A percentile compares a stretch with the other conserved stretches of the same genome.
phyloP scores from a whole-genome alignment of 768 basidiomycete genomes.

The Suillus hirtellus region DNA sequence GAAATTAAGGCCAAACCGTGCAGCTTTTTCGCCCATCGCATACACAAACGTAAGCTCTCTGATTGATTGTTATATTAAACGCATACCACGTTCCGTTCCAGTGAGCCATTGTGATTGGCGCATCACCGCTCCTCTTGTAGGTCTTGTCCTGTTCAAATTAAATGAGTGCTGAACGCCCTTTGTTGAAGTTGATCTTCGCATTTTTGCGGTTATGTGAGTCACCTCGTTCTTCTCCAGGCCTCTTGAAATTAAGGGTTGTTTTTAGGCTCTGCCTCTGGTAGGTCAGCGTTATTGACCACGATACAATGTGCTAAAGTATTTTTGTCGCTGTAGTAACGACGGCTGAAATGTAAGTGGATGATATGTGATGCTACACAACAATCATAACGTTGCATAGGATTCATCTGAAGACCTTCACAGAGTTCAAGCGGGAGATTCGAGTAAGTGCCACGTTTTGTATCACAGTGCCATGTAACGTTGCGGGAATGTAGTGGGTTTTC shows the following conservation, averaged over 20 bases:
- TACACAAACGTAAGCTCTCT: constrained; percentile 38
- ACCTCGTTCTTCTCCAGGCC: background rate
- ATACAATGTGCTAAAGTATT: constrained; percentile 15
- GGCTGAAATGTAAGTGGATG: constrained; percentile 29
- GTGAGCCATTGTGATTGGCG: constrained; percentile 31
- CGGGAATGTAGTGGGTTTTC: constrained; percentile 44
- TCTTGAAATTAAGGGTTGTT: background rate
- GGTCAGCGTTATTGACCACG: constrained; percentile 1
- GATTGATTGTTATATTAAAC: constrained; percentile 2
- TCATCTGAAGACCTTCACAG: constrained; percentile 24
- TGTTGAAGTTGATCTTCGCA: constrained; percentile 27
- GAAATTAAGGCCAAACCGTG: constrained; percentile 2
- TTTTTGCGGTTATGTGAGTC: constrained; percentile 34
- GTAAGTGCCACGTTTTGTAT: constrained; percentile 12
- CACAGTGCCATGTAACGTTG: constrained; percentile 12
- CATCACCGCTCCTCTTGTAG: constrained; percentile 36
- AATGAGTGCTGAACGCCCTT: background rate
- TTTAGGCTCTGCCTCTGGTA: constrained; percentile 39
- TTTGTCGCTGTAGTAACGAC: constrained; percentile 28
- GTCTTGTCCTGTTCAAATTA: constrained; percentile 18
- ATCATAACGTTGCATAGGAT: constrained; percentile 22
- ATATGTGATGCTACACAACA: background rate
- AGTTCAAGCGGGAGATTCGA: constrained; percentile 27
- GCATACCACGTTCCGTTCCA: constrained; percentile 10
- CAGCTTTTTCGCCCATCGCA: constrained; percentile 43